A percentile compares a stretch with the other conserved stretches of the same genome.
These are phyloP conservation scores for Beta macrorhiza DNA, from an alignment of 179 eudicot species.

Conservation along the genomic window DNA sequence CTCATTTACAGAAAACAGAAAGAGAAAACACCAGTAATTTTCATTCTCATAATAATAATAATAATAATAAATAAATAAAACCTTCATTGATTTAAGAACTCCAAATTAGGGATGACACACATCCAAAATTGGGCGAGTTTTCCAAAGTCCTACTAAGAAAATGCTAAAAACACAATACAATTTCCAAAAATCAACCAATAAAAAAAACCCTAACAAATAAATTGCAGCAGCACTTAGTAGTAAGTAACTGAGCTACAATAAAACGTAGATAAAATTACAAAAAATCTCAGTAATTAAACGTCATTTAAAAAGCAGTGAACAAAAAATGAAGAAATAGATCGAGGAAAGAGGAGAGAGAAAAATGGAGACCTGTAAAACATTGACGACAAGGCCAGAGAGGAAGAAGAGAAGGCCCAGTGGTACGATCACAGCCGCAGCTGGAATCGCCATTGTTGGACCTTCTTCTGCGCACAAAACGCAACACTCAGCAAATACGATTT, in stretches of 20 bases:
- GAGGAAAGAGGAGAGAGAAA: not conserved
- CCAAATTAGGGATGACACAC: not conserved
- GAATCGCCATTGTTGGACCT: conserved; percentile 34
- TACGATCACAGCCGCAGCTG: conserved; percentile 41
- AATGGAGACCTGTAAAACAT: conserved; percentile 32
- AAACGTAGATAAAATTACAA: not conserved
- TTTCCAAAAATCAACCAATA: not conserved
- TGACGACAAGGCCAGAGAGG: conserved; percentile 41
- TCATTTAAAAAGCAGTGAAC: too few species aligned
- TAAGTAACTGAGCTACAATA: not conserved
- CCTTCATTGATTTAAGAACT: not conserved
- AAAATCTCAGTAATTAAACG: not conserved
- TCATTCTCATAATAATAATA: not conserved
- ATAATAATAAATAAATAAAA: not conserved
- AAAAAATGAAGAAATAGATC: not conserved
- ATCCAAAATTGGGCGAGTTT: conserved; percentile 14
- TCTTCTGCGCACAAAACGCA: not conserved
- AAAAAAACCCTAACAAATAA: not conserved
- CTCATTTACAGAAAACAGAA: not conserved
- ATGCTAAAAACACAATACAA: conserved; percentile 6
- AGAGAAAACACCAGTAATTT: not conserved
- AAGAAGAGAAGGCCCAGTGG: conserved; percentile 44
- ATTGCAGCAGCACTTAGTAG: not conserved
- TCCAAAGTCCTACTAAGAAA: conserved; percentile 9
- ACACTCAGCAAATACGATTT: not conserved